A percentile compares a stretch with the other conserved stretches of the same genome.
Conservation (phyloP, 192 early-diverging fungal genomes). For the Coemansia asiatica region DNA sequence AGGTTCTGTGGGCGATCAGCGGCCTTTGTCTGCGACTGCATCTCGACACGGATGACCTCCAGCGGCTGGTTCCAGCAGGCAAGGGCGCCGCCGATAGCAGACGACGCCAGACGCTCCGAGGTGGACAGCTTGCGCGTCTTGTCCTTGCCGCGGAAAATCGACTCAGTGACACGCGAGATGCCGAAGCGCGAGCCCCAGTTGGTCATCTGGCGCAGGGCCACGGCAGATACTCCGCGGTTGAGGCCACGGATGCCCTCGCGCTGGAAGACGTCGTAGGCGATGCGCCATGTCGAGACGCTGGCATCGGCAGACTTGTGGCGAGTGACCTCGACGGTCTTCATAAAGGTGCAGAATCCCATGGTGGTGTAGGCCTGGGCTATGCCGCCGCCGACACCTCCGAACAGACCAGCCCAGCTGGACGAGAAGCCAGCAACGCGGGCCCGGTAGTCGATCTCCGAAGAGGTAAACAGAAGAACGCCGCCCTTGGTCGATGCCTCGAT, state of each 20-base stretch:
- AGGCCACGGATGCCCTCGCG: slow-evolving; percentile 93
- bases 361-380: slow-evolving; percentile 95
- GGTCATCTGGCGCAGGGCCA: slow-evolving; percentile 93
- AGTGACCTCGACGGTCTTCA: slow-evolving; percentile 99
- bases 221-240: slow-evolving; percentile 99
- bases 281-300: slow-evolving; percentile 71
- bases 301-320: slow-evolving; percentile 81
- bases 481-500: slow-evolving; percentile 80
- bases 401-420: slow-evolving; percentile 68
- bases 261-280: slow-evolving; percentile 88
- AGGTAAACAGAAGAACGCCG: slow-evolving; percentile 73
- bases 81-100: slow-evolving; percentile 84
- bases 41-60: slow-evolving; percentile 98
- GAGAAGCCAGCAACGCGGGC: slow-evolving; percentile 46
- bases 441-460: slow-evolving; percentile 71
- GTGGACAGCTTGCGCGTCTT: slow-evolving; percentile 60
- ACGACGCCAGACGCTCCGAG: slow-evolving; percentile 58
- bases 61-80: slow-evolving; percentile 99
- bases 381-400: slow-evolving; percentile 95
- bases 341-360: slow-evolving; percentile 99
- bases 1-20: slow-evolving; percentile 88
- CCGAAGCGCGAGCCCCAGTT: slow-evolving; percentile 99
- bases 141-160: slow-evolving; percentile 60
- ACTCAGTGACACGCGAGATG: slow-evolving; percentile 72
- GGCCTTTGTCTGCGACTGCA: slow-evolving; percentile 93